Percentiles rank a stretch among this genome's conserved stretches.
Conservation (phyloP, 805 yeast genomes). For the Limtongozyma cylindracea region DNA sequence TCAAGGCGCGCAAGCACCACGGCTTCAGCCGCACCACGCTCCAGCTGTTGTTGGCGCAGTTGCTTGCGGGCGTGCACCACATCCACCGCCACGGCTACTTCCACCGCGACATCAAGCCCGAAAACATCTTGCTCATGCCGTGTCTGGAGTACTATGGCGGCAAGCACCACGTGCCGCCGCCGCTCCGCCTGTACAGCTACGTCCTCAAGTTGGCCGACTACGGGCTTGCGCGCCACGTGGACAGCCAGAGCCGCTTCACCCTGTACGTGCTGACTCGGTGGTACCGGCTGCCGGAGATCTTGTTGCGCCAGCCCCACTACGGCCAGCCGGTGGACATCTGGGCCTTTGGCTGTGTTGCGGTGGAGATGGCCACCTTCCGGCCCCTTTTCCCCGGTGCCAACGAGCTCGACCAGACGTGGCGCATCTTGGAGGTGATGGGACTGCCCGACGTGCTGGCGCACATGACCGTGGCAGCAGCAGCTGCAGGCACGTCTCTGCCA, state of each 20-base stretch:
- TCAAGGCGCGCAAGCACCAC: too few relatives aligned
- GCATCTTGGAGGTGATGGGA: constrained; percentile 44
- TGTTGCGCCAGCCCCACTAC: constrained; percentile 34
- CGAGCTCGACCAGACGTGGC: constrained; percentile 58
- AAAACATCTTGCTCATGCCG: constrained; percentile 55
- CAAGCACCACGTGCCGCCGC: constrained; percentile 14
- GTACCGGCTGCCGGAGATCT: constrained; percentile 69
- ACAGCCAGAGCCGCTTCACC: constrained; percentile 30
- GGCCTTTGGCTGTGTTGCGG: constrained; percentile 69
- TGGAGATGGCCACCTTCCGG: constrained; percentile 40
- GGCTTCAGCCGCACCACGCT: constrained; percentile 33
- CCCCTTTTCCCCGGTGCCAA: constrained; percentile 73
- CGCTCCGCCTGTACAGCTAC: constrained; percentile 17
- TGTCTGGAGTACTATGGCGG: constrained; percentile 24
- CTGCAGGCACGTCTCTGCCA: too few relatives aligned
- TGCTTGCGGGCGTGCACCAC: constrained; percentile 57
- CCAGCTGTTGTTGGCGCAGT: constrained; percentile 43
- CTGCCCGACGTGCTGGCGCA: too few relatives aligned
- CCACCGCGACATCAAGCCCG: constrained; percentile 90
- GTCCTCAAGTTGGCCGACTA: constrained; percentile 59
- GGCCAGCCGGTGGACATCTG: constrained; percentile 57
- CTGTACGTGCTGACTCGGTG: constrained; percentile 67
- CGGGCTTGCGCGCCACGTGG: constrained; percentile 44
- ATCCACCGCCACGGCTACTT: constrained; percentile 46
- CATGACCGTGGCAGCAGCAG: too few relatives aligned